Evolutionary conservation across 257 asterid genomes (phyloP), one percentile per base, ranked within the genome.

Genomic region (Eucommia ulmoides): DNA sequence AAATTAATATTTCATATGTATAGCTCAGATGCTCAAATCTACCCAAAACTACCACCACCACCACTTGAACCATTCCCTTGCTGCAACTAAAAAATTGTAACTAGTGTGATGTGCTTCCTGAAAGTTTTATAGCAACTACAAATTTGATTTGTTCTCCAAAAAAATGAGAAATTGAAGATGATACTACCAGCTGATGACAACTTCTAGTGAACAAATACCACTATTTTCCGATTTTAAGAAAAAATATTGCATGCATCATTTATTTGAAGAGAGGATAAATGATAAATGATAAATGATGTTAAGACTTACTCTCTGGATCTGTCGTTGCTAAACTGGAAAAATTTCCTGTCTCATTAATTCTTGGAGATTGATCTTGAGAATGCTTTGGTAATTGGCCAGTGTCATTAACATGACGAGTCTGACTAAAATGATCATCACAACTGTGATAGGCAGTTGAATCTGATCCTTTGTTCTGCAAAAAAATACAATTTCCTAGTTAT

Each of bases 361-460:
- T 22, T 54, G 72, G 60, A 64, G 70, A 50, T 51, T 71, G 71
- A 16, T 59, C 64, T 52, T 57, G 57, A 24, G 49, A 52, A 52
- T 33, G 33, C 33, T 52, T 71, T 51, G 58, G 9, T 48, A 60
- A 72, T 41, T 53, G 79, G 58, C 68, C 86, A 64, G 53, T 56
- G 50, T 62, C 65, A 59, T 48, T 41, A 56, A 55, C 73, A 61
- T 65, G 63, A 54, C 67, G 72, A 49, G 53, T 72, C 59, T 67
- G 73, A 55, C 64, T 65, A 55, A 78, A 74, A 44, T 74, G 81
- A 61, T 84, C 95, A 42, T 80, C 71, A 25, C 93, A 84, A 64
- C 78, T 84, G 49, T 81, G 80, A 72, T 72, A 84, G 57, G 70
- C 51, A 29, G 85, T 79, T 38, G 79, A 63, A 60, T 80, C 93